Evolutionary conservation across 2,329 filamentous ascomycete species (phyloP).

Genomic region (Monilinia vaccinii-corymbosi): DNA sequence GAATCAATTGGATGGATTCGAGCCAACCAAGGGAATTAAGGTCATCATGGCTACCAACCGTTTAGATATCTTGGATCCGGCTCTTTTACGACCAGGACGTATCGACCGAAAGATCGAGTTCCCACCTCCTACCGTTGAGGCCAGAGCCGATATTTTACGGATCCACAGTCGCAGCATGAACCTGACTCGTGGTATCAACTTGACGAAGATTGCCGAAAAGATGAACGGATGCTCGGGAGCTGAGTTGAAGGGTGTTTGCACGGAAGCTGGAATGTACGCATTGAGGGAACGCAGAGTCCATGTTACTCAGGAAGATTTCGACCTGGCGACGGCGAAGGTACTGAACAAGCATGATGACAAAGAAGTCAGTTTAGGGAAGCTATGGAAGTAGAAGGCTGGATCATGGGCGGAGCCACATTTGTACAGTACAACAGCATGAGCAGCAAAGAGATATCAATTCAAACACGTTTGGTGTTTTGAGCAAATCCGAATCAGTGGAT

Average conservation of each 20-base stretch:
- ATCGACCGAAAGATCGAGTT: conserved; percentile 99
- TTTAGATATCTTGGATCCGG: conserved; percentile 92
- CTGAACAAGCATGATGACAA: conserved; percentile 99
- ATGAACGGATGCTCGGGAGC: conserved; percentile 99
- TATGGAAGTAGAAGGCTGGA: conserved; percentile 56
- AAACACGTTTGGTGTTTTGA: conserved; percentile 3
- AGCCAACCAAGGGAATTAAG: conserved; percentile 99
- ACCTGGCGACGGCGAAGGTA: conserved; percentile 96
- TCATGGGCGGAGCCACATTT: conserved; percentile 13
- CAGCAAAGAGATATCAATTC: conserved; percentile 8
- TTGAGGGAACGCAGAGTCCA: conserved; percentile 91
- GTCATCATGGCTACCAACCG: conserved; percentile 99
- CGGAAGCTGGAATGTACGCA: conserved; percentile 97
- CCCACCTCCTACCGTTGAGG: conserved; percentile 91
- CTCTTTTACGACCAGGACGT: conserved; percentile 86
- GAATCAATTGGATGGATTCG: conserved; percentile 97
- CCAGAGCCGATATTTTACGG: conserved; percentile 90
- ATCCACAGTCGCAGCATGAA: conserved; percentile 99
- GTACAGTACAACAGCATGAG: conserved; percentile 28
- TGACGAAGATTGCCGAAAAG: conserved; percentile 98
- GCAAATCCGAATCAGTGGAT: too few relatives aligned
- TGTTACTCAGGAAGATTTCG: conserved; percentile 98
- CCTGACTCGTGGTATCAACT: conserved; percentile 90
- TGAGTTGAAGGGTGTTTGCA: conserved; percentile 97
- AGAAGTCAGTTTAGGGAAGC: conserved; percentile 80